Evolutionary conservation across 805 yeast genomes (phyloP), one percentile per base, ranked within the genome.

Genomic region (Wickerhamiella spandovensis): DNA sequence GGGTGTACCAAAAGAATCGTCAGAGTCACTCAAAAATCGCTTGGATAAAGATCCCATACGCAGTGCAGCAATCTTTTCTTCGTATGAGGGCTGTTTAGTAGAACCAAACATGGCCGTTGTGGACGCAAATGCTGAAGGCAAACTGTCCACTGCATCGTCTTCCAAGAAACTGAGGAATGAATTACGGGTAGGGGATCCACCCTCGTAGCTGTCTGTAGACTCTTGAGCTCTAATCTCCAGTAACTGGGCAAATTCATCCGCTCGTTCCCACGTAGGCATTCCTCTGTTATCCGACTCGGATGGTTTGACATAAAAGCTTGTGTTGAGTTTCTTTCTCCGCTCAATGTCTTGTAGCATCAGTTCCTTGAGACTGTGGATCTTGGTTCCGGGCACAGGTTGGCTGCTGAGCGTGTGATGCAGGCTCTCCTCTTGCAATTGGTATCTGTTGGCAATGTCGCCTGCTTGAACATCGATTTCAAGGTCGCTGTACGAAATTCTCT

Each of bases 391-490:
- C 53, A 46, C 25, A 20, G 4, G 48, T 18, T 47, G 39, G 28
- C 43, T 37, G 75, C 48, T 72, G 70, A 50, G 71, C 64, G 59
- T 82, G 88, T 5, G 77, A 32, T 55, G 48, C 74, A 67, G 30
- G 79, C 60, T 51, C 72, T 73, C 3, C 56, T 58, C 9, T 81
- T 44, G 22, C 12, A 53, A n/a, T 0, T 66, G 66, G 1, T 58
- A 48, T 22, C 88, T 65, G 61, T 89, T 88, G 8, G 66, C 30
- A 12, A 90, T 82, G 62, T 73, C 67, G n/a, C 68, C 72, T 0
- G 87, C 80, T 5, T 71, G 57, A 0, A 82, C 66, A 62, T 90
- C 97, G 13, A 88, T 60, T 61, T 90, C 97, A 5, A 87, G 61
- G 9, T 80, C 66, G 4, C 82, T 71, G 52, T 77, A 69, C 0